Conservation (phyloP, 129 eudicot genomes). For the Saposhnikovia divaricata region DNA sequence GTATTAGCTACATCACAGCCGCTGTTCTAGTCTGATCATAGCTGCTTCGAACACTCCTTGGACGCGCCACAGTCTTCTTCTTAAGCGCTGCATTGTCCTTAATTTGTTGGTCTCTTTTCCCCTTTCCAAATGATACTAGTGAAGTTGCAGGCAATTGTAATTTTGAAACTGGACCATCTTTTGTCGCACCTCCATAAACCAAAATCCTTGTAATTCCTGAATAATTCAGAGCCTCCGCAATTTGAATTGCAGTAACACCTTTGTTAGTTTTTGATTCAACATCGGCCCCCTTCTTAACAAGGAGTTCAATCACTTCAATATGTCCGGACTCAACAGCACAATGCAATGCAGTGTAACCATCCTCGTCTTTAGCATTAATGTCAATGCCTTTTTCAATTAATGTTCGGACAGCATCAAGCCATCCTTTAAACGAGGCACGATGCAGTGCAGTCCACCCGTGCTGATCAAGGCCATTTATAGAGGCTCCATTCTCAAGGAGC, state of each 20-base stretch:
- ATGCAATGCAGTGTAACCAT: constrained; percentile 69
- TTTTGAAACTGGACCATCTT: constrained; percentile 12
- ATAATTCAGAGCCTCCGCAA: constrained; percentile 59
- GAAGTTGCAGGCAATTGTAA: constrained; percentile 3
- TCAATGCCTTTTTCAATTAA: constrained; percentile 55
- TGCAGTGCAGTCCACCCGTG: constrained; percentile 77
- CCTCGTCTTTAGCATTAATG: constrained; percentile 49
- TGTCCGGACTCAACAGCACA: constrained; percentile 79
- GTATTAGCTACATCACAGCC: background rate
- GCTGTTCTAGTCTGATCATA: background rate
- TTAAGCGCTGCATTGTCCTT: constrained; percentile 14
- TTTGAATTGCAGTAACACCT: constrained; percentile 56
- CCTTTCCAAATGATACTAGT: constrained; percentile 20
- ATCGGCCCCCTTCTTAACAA: constrained; percentile 68
- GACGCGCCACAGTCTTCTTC: constrained; percentile 30
- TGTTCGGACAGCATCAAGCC: constrained; percentile 34
- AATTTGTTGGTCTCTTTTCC: constrained; percentile 14
- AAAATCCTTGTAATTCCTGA: constrained; percentile 58
- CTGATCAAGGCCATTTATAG: constrained; percentile 57
- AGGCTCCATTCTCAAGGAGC: constrained; percentile 55
- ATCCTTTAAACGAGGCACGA: constrained; percentile 64
- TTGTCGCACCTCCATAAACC: constrained; percentile 40
- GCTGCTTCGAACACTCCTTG: constrained; percentile 12
- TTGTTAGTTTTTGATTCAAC: constrained; percentile 58
- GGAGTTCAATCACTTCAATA: constrained; percentile 55